Evolutionary conservation across 2,329 filamentous ascomycete genomes (phyloP), one percentile per base, ranked within the genome.

Genomic region (Fusarium cicatricum): DNA sequence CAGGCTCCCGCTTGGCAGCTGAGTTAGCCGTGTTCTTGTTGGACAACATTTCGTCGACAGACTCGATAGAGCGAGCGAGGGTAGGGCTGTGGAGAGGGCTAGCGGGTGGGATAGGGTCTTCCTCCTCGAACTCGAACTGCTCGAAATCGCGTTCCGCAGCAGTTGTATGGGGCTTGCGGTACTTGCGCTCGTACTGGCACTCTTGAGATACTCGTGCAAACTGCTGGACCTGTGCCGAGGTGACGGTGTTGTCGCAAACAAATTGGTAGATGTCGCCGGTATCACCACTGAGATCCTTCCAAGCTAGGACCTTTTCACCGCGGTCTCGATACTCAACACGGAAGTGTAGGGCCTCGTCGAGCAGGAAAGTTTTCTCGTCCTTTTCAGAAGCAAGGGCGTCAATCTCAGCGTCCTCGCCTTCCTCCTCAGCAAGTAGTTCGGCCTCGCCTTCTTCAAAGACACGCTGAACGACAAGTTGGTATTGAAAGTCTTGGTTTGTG

Each of bases 371-470:
- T 80, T 97, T 97, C 78, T 99, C 95, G 88, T 99, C 96, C 68
- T 92, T 91, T 70, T 97, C 93, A 19, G 82, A 80, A 23, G 82
- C 82, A 48, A 95, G 81, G n/a, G 85, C 86, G 70, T 94, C 91
- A 38, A 86, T 84, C 53, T 86, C 89, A 41, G 84, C 88, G 78
- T 96, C 90, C 60, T 94, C 91, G 46, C 87, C 91, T 69, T 93
- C 91, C 72, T 97, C 94, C 67, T 97, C 94, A 38, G 89, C 92
- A 36, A 97, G 79, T 17, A 95, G 83, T 70, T 98, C 94, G 60
- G 93, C 94, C 72, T 99, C 95, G 51, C 95, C 95, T 77, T 99
- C 95, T 72, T 99, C 95, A 81, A 96, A 99, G 55, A 94, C 94
- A 57, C 95, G 87, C 74, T 99, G 95, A 36, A 98, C 86, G 34